Percentiles rank a stretch among this genome's conserved stretches.
Evolutionary conservation across 345 rosid species (phyloP).

Genomic region (Turritis glabra): DNA sequence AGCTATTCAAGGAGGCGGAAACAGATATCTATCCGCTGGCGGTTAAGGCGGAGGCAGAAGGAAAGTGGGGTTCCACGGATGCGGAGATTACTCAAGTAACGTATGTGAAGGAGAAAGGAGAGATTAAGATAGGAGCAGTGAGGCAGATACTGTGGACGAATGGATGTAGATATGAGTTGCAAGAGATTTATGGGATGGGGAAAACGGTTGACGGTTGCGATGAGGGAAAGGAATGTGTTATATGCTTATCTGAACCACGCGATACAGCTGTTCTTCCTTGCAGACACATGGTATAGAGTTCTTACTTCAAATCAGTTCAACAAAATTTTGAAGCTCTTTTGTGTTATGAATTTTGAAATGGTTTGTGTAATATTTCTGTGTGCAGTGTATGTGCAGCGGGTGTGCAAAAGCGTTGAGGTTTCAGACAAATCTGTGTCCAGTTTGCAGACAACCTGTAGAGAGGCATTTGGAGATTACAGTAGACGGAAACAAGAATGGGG

Average conservation of each 20-base stretch:
- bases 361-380: not conserved
- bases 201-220: constrained; percentile 55
- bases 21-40: constrained; percentile 59
- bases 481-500: constrained; percentile 21
- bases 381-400: constrained; percentile 91
- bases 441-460: constrained; percentile 85
- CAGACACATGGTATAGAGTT: constrained; percentile 74
- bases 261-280: constrained; percentile 84
- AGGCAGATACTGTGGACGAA: constrained; percentile 73
- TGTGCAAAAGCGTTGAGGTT: constrained; percentile 84
- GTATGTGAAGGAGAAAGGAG: constrained; percentile 56
- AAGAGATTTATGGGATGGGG: constrained; percentile 80
- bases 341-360: not conserved
- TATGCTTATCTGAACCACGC: constrained; percentile 81
- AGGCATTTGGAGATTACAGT: constrained; percentile 74
- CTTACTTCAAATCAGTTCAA: not conserved
- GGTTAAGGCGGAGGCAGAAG: constrained; percentile 62
- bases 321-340: not conserved
- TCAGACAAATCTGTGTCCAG: constrained; percentile 74
- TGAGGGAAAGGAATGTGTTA: constrained; percentile 73
- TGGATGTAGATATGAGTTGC: constrained; percentile 68
- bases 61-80: constrained; percentile 38
- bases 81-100: constrained; percentile 64
- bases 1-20: constrained; percentile 42
- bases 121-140: constrained; percentile 49